Base-by-base conservation (phyloP, 768 basidiomycete species). In the Mycena latifolia region DNA sequence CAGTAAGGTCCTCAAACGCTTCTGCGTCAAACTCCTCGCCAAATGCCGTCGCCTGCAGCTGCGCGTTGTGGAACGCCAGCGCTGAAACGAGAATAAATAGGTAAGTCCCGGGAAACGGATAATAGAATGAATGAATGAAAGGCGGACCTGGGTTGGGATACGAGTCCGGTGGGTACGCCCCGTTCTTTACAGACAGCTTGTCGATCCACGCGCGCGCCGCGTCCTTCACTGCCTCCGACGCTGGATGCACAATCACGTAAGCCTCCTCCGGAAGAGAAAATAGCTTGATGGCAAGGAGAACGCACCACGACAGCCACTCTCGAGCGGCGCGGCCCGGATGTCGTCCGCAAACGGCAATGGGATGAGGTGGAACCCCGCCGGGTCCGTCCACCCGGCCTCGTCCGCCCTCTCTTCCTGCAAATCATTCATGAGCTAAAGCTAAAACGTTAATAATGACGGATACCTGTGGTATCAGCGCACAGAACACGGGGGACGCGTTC, bases 321-420 rank as follows among this genome's bases (percentile, higher is more conserved):
- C 86, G 14, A 95, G 77, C 2, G 92, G 90, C 8, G 92, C 92
- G 22, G 84, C 83, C 52, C 98, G 89, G 53, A 99, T 92, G 72
- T 99, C 98, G 74, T 99, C 98, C 5, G 93, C 92, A 75, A 93
- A 99, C 0, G 97, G 96, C n/a, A 98, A 76, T 18, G 92, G 92
- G 63, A 98, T 91, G 55, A 99, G 82, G 77, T 99, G 96, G 72
- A 99, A 92, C 7, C 98, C 98, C 2, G 93, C 89, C 35, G 98
- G 94, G 45, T 92, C 90, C 55, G 87, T 89, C 83, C 89, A 92
- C 9, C 93, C 94, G 12, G 84, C 85, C 33, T 89, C 88, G 71
- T 91, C 89, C 35, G 79, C 69, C 51, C 85, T 86, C 75, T 98
- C 95, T 62, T 85, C 89, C 90, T 96, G 67, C 46, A 12, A 43